These are phyloP conservation scores for Starmerella etchellsii DNA, from an alignment of 805 yeast genomes.

Conservation along the genomic window DNA sequence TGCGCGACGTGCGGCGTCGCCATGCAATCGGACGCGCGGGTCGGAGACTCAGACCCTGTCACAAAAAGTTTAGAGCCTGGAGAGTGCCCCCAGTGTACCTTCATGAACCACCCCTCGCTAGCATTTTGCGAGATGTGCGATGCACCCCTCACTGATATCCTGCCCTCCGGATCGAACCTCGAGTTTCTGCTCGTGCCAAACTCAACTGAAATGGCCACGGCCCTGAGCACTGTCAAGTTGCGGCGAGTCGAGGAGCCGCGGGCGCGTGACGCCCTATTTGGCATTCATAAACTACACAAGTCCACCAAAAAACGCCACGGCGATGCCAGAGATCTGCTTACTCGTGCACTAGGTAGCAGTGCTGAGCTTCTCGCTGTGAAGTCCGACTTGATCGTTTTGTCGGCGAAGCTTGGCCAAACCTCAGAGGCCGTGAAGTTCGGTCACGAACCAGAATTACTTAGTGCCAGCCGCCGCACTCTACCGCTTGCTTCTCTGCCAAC, in stretches of 20 bases:
- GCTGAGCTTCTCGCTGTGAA: background rate
- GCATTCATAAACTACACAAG: conserved; percentile 2
- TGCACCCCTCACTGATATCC: conserved; percentile 28
- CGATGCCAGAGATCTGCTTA: background rate
- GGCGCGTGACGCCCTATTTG: background rate
- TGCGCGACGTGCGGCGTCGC: conserved; percentile 58
- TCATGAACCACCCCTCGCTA: conserved; percentile 69
- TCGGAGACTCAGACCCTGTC: background rate
- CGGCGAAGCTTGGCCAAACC: background rate
- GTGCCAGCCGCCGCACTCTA: background rate
- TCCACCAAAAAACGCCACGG: background rate
- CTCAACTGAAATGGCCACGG: background rate
- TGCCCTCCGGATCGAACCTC: background rate
- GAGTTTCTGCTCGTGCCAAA: background rate
- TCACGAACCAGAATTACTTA: background rate
- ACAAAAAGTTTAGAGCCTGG: conserved; percentile 10
- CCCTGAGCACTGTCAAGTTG: background rate
- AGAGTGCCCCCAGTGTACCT: conserved; percentile 56
- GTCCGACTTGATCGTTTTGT: background rate
- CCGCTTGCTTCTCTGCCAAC: background rate
- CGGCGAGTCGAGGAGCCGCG: background rate
- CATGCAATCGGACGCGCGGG: conserved; percentile 27
- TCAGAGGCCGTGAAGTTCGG: background rate
- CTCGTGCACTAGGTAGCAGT: background rate
- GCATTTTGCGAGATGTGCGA: conserved; percentile 82